Evolutionary conservation across 768 basidiomycete species (phyloP).

Genomic region (Coprinellus micaceus): DNA sequence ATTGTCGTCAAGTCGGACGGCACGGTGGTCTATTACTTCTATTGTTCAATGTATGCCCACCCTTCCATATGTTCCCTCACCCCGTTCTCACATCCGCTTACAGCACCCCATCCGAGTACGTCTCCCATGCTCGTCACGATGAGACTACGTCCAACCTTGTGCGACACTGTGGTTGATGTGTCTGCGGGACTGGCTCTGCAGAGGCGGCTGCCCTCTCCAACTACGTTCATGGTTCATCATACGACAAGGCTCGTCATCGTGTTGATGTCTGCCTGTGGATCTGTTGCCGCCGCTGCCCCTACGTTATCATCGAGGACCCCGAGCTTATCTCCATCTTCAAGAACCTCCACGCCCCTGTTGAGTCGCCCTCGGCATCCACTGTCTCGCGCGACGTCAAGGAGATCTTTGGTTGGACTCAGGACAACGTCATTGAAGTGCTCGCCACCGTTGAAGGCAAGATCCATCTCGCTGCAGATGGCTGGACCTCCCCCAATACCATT

Average conservation of each 20-base stretch:
- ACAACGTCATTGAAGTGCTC: not conserved
- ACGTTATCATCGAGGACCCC: not conserved
- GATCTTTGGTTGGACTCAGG: not conserved
- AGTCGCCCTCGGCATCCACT: not conserved
- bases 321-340: not conserved
- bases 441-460: not conserved
- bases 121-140: constrained; percentile 17
- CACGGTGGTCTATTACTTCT: too few species aligned
- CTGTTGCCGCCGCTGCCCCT: not conserved
- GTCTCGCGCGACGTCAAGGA: not conserved
- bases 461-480: not conserved
- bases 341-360: not conserved
- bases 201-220: constrained; percentile 2
- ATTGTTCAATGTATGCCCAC: constrained; percentile 8
- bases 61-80: not conserved
- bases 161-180: constrained; percentile 14
- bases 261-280: constrained; percentile 6
- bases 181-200: not conserved
- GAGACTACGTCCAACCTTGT: constrained; percentile 19
- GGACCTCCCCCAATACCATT: not conserved
- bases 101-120: constrained; percentile 12
- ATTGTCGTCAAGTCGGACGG: too few species aligned
- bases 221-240: constrained; percentile 15
- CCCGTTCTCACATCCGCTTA: not conserved
- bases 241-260: constrained; percentile 14